These are phyloP conservation scores for Aspergillus unguis DNA, from an alignment of 2,329 filamentous ascomycete species.

Conservation along the genomic window DNA sequence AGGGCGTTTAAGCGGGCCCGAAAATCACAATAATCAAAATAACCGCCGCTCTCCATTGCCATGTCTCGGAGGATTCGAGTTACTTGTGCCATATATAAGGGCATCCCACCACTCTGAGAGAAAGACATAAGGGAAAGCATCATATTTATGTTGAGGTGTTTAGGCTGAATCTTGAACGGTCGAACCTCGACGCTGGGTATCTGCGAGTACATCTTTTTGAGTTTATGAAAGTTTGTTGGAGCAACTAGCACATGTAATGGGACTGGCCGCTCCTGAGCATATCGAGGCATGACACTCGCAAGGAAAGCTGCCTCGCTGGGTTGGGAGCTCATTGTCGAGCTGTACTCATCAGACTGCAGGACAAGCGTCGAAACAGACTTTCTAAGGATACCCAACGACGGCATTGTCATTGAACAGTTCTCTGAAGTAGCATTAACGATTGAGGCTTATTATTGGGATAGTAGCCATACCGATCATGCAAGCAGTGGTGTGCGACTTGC, in stretches of 20 bases:
- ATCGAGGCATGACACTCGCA: conserved; percentile 36
- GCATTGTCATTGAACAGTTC: conserved; percentile 29
- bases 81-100: conserved; percentile 50
- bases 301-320: conserved; percentile 57
- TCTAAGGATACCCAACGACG: conserved; percentile 42
- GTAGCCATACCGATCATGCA: conserved; percentile 45
- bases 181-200: conserved; percentile 26
- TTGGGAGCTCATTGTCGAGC: conserved; percentile 31
- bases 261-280: conserved; percentile 25
- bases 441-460: no score
- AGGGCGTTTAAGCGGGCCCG: conserved; percentile 34
- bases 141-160: conserved; percentile 50
- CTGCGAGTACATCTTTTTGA: conserved; percentile 45
- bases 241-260: conserved; percentile 53
- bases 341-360: conserved; percentile 55
- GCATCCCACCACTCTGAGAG: conserved; percentile 37
- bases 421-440: conserved; percentile 30
- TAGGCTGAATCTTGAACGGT: conserved; percentile 16
- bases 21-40: conserved; percentile 49
- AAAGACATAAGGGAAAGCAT: conserved; percentile 58
- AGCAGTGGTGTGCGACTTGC: conserved; percentile 60
- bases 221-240: conserved; percentile 44
- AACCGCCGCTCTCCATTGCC: conserved; percentile 38
- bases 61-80: conserved; percentile 52
- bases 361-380: conserved; percentile 53